Evolutionary conservation across 1,284 basidiomycete genomes (phyloP), one percentile per base, ranked within the genome.

Genomic region (Xanthoconium separans): DNA sequence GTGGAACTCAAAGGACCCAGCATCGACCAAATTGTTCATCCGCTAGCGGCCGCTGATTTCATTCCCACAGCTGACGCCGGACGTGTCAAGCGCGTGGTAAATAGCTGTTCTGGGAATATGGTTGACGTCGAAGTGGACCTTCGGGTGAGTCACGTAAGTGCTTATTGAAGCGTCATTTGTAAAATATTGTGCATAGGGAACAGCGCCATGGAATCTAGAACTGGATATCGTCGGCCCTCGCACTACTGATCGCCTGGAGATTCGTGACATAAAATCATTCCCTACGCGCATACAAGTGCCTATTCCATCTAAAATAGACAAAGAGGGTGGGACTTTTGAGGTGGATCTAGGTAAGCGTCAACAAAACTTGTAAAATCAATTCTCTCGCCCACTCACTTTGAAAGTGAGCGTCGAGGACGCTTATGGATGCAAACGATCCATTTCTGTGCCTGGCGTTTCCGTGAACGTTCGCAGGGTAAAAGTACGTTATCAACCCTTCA

Each of bases 401-500:
- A 39, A 60, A 90, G 88, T 91, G 54, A 91, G 84, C 61, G 84
- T 98, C 39, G 90, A 93, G 66, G 96, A 98, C 72, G 84, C 84
- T 2, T 93, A 93, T 63, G 89, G 90, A 20, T 98, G 96, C 72
- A 89, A 89, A 64, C 82, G 91, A 40, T 71, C 85, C 18, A 73
- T 98, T 24, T 82, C 85, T 20, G 85, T 88, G 1, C 85, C 89
- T 18, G 91, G 92, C 15, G 74, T 97, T 47, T 81, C 85, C n/a
- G 89, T 97, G 50, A 92, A 93, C 61, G 92, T 98, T n/a, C 84
- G 90, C 61, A 78, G 93, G 53, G 79, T 89, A 15, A 87, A 90
- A 77, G 91, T 91, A 59, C 59, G 77, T 71, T 3, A 2, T 27
- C 43, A 15, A 4, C 33, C 44, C 31, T 34, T 30, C 44, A 43